These are phyloP conservation scores for Trichoderma gracile DNA, from an alignment of 2,329 filamentous ascomycete species.

Conservation along the genomic window DNA sequence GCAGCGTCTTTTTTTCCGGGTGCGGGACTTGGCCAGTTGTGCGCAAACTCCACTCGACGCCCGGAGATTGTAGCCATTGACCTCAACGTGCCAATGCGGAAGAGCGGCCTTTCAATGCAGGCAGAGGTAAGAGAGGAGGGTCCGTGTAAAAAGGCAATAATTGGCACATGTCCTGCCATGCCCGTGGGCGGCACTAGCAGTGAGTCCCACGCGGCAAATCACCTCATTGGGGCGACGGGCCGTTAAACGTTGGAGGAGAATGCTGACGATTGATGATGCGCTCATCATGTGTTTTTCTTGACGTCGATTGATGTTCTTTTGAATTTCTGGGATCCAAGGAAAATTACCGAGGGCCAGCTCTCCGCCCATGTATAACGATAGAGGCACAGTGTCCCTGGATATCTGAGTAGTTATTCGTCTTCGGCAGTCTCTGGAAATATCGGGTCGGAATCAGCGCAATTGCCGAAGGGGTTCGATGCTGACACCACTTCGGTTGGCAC, in stretches of 20 bases:
- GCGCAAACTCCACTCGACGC: constrained; percentile 4
- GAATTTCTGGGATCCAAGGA: background rate
- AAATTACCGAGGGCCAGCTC: too few relatives aligned
- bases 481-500: constrained; percentile 18
- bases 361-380: background rate
- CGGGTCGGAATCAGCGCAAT: constrained; percentile 16
- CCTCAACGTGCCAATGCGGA: background rate
- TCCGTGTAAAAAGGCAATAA: background rate
- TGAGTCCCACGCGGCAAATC: constrained; percentile 11
- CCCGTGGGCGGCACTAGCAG: background rate
- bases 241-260: background rate
- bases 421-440: constrained; percentile 1
- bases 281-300: background rate
- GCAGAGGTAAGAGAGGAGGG: background rate
- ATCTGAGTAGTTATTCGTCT: too few relatives aligned
- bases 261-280: constrained; percentile 5
- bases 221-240: constrained; percentile 22
- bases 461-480: constrained; percentile 10
- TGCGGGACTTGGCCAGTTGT: constrained; percentile 3
- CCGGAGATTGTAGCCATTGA: constrained; percentile 10
- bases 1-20: constrained; percentile 4
- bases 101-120: background rate
- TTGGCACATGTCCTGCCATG: background rate
- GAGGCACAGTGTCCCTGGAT: background rate
- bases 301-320: background rate